Evolutionary conservation across 2,329 filamentous ascomycete species (phyloP), one percentile per base, ranked within the genome.

Genomic region (Cladobotryum mycophilum): DNA sequence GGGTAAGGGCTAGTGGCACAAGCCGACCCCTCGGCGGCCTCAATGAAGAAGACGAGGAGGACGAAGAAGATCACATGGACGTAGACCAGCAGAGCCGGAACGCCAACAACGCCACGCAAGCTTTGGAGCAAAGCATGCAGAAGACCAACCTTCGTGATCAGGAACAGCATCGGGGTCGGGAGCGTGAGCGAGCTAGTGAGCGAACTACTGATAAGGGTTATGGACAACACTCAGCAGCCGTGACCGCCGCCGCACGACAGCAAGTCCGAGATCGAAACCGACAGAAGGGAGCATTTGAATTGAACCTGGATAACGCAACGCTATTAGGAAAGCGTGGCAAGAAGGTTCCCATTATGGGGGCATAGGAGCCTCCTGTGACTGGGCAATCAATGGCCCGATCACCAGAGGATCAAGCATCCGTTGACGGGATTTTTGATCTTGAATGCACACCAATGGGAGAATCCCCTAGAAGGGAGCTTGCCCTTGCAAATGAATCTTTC

Each of bases 281-380:
- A 55, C 82, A 87, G 59, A 88, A 85, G 68, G 90, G 89, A 33
- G 84, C 87, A 0, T 99, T 99, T 59, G 93, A 99, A 69, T 79
- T 99, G 43, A 96, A 84, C 63, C 73, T 99, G 36, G 89, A 95
- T 57, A 93, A 93, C 50, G 88, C 93, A 1, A 97, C 91, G 1
- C 70, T 99, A 47, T 74, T 99, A 4, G 91, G 91, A 33, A 82
- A 91, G 60, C 72, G 82, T 53, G 75, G 73, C 18, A 74, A 78
- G 59, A 81, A 83, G 60, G 68, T 78, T 41, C 67, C 75, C 20
- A 71, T 75, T 53, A 72, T 70, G 61, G 66, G 67, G 45, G 66
- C 63, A 50, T 70, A 68, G 60, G 58, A 55, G 53, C 40, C 57
- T 36, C 14, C 35, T 20, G 9, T 36, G 45, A 38, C n/a, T 13